Percentiles rank a stretch among this genome's conserved stretches.
Evolutionary conservation across 495 filamentous ascomycete species (phyloP).

Genomic region (Sporormia fimetaria): DNA sequence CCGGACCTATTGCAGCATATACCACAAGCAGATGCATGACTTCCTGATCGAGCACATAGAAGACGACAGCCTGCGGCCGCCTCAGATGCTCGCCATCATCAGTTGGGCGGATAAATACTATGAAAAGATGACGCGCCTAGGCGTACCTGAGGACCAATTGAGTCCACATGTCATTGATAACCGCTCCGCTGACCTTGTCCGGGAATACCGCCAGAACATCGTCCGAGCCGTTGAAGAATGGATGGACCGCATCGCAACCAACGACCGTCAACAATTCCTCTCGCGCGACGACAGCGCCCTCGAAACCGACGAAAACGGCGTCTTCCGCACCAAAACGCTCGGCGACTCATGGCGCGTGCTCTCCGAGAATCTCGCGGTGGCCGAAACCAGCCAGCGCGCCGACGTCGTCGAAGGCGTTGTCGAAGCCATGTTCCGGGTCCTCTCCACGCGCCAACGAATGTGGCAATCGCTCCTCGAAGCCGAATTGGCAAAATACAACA

Average conservation of each 20-base stretch:
- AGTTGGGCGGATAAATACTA: slow-evolving; percentile 95
- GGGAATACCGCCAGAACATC: slow-evolving; percentile 88
- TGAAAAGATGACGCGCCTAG: slow-evolving; percentile 84
- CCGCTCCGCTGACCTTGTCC: slow-evolving; percentile 75
- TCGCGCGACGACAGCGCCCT: slow-evolving; percentile 66
- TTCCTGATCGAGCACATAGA: slow-evolving; percentile 72
- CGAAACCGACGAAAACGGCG: slow-evolving; percentile 73
- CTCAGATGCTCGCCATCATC: slow-evolving; percentile 78
- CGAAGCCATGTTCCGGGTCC: slow-evolving; percentile 80
- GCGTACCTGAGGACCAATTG: slow-evolving; percentile 51
- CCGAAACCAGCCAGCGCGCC: slow-evolving; percentile 63
- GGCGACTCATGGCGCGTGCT: slow-evolving; percentile 97
- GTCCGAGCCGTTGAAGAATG: slow-evolving; percentile 92
- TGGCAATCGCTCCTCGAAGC: slow-evolving; percentile 84
- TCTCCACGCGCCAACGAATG: slow-evolving; percentile 64
- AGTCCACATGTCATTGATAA: slow-evolving; percentile 76
- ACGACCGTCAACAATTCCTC: slow-evolving; percentile 68
- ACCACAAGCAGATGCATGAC: slow-evolving; percentile 90
- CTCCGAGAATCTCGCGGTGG: slow-evolving; percentile 73
- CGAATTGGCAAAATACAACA: slow-evolving; percentile 67
- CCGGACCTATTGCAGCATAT: slow-evolving; percentile 76
- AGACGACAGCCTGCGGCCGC: slow-evolving; percentile 62
- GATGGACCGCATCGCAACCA: slow-evolving; percentile 80
- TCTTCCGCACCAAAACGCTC: slow-evolving; percentile 78
- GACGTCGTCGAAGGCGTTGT: slow-evolving; percentile 90